Percentiles rank a stretch among this genome's conserved stretches.
Conservation (phyloP, 768 basidiomycete species). For the Clitopilus passeckerianus region DNA sequence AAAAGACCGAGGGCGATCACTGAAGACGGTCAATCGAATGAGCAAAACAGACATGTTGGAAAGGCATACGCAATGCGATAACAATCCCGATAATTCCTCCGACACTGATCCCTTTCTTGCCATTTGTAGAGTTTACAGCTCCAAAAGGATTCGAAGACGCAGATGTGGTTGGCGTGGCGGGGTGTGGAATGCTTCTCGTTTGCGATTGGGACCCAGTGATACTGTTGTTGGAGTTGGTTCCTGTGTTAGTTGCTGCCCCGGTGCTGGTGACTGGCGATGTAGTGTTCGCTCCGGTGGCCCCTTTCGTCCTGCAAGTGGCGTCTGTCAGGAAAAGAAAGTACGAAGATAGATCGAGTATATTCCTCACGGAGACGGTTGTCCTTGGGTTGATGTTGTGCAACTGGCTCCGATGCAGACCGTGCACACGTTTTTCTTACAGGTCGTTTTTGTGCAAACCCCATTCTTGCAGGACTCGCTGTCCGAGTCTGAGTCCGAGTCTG, state of each 20-base stretch:
- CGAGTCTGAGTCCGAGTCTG: constrained; percentile 14
- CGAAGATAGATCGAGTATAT: neutral
- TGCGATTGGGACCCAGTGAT: neutral
- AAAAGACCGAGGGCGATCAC: constrained; percentile 4
- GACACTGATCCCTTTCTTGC: constrained; percentile 9
- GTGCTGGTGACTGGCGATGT: neutral
- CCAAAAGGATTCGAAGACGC: neutral
- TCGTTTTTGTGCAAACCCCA: constrained; percentile 5
- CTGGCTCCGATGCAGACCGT: constrained; percentile 2
- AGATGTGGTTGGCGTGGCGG: neutral
- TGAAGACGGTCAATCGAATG: neutral
- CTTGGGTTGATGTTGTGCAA: constrained; percentile 5
- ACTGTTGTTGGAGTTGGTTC: neutral
- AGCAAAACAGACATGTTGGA: neutral
- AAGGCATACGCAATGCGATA: constrained; percentile 11
- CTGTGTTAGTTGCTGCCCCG: neutral
- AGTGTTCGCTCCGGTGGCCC: neutral
- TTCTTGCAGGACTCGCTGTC: constrained; percentile 10
- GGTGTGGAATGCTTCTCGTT: neutral
- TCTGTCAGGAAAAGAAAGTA: neutral
- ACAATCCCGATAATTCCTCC: constrained; percentile 16
- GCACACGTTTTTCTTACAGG: neutral
- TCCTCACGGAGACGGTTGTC: neutral
- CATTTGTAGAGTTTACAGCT: neutral
- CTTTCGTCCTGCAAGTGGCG: neutral